Evolutionary conservation across 2,329 filamentous ascomycete genomes (phyloP).

Genomic region (Aureobasidium pullulans): DNA sequence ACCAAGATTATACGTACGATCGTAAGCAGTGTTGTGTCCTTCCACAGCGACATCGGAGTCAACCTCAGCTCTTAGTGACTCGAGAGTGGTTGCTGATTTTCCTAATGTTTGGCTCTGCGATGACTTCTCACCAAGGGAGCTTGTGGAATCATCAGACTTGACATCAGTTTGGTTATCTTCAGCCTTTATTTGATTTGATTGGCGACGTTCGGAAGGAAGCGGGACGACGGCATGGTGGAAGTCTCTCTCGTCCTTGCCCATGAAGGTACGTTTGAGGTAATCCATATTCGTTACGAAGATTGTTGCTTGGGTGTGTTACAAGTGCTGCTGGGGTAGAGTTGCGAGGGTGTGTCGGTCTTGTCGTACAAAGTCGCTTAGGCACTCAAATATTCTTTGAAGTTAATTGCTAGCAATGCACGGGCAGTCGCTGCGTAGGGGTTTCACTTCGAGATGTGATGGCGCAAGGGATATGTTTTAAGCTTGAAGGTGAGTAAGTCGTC

Average conservation of each 20-base stretch:
- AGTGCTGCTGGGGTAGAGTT: not conserved
- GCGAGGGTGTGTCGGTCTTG: not conserved
- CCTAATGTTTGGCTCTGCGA: not conserved
- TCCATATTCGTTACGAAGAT: not conserved
- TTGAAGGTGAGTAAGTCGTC: not conserved
- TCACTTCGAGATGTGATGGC: conserved; percentile 12
- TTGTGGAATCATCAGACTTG: not conserved
- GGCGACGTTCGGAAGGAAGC: not conserved
- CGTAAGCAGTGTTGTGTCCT: conserved; percentile 62
- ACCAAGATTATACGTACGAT: conserved; percentile 51
- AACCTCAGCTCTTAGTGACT: conserved; percentile 61
- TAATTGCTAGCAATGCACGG: conserved; percentile 8
- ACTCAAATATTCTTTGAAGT: not conserved
- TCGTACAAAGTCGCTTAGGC: conserved; percentile 1
- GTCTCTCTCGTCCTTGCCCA: not conserved
- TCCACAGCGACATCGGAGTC: conserved; percentile 50
- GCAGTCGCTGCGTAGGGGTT: not conserved
- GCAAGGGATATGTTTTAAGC: conserved; percentile 4
- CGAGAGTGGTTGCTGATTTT: conserved; percentile 46
- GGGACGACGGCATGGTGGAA: not conserved
- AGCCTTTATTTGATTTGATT: not conserved
- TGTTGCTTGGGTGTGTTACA: not conserved
- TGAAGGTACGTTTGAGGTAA: conserved; percentile 5
- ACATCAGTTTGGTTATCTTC: not conserved
- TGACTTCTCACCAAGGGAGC: conserved; percentile 6